These are phyloP conservation scores for Arabidopsis lyrata DNA, from an alignment of 441 rosid species.

Conservation along the genomic window DNA sequence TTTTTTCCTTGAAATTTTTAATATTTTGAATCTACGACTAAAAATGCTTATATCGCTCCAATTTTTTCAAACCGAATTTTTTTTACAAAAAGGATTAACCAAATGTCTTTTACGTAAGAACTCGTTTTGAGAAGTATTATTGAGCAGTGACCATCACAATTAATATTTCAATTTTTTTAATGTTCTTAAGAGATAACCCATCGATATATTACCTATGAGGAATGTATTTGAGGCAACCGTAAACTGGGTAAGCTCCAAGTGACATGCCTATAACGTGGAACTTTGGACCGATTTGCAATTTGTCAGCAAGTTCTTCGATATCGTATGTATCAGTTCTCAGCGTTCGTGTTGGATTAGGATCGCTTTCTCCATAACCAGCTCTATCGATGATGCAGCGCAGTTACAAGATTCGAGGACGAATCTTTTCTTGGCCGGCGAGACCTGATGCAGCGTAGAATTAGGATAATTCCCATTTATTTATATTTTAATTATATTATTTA, in stretches of 20 bases:
- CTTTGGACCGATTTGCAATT: constrained; percentile 73
- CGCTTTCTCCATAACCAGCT: constrained; percentile 93
- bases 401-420: too few species aligned
- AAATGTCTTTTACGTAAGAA: too few species aligned
- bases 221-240: constrained; percentile 83
- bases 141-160: background rate
- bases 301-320: constrained; percentile 85
- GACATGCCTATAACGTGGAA: constrained; percentile 88
- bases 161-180: background rate
- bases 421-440: too few species aligned
- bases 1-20: background rate
- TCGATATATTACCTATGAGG: constrained; percentile 69
- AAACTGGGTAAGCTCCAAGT: constrained; percentile 82
- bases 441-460: too few species aligned
- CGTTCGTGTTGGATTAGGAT: constrained; percentile 62
- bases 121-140: too few species aligned
- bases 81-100: background rate
- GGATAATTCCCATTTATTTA: too few species aligned
- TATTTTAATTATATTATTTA: too few species aligned
- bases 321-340: constrained; percentile 76
- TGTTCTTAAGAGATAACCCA: background rate
- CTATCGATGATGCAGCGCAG: too few species aligned
- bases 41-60: too few species aligned
- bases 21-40: too few species aligned
- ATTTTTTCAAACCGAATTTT: background rate